Evolutionary conservation across 1,139 yeast genomes (phyloP).

Genomic region (Yamadazyma atmosphaerica): DNA sequence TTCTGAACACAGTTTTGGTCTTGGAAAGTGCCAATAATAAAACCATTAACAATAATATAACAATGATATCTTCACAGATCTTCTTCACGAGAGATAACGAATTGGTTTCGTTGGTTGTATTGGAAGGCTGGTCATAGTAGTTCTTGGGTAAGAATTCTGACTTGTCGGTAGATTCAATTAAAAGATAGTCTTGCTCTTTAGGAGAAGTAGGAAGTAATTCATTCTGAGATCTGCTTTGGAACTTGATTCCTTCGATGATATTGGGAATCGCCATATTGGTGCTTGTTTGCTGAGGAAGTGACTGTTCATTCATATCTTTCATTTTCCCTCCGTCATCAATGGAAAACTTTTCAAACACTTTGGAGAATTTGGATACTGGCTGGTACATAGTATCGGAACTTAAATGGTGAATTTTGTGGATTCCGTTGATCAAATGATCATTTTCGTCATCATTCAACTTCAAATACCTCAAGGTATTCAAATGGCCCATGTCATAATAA

Average conservation of each 20-base stretch:
- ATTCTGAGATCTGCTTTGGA: conserved; percentile 21
- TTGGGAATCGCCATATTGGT: conserved; percentile 19
- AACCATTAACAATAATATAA: conserved; percentile 33
- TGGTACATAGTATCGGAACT: conserved; percentile 35
- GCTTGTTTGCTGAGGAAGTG: conserved; percentile 8
- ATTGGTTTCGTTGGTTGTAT: background rate
- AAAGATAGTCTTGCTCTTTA: conserved; percentile 9
- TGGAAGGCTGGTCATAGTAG: conserved; percentile 4
- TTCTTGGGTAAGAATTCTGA: conserved; percentile 6
- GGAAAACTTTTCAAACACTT: conserved; percentile 13
- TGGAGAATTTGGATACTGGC: conserved; percentile 34
- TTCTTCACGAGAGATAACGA: conserved; percentile 24
- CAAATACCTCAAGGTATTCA: conserved; percentile 21
- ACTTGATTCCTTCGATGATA: conserved; percentile 40
- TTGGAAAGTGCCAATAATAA: conserved; percentile 36
- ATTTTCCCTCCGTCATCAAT: conserved; percentile 28
- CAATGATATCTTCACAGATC: conserved; percentile 51
- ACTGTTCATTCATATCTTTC: conserved; percentile 6
- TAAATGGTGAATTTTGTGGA: conserved; percentile 44
- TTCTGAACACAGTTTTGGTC: conserved; percentile 27
- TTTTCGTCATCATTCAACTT: conserved; percentile 18
- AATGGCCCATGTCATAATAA: conserved; percentile 8
- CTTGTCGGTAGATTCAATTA: conserved; percentile 9
- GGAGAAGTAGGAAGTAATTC: conserved; percentile 10
- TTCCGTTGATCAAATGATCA: conserved; percentile 49